Base-by-base conservation (phyloP, 352 stramenopile genomes). In the Phytopythium sindhum region DNA sequence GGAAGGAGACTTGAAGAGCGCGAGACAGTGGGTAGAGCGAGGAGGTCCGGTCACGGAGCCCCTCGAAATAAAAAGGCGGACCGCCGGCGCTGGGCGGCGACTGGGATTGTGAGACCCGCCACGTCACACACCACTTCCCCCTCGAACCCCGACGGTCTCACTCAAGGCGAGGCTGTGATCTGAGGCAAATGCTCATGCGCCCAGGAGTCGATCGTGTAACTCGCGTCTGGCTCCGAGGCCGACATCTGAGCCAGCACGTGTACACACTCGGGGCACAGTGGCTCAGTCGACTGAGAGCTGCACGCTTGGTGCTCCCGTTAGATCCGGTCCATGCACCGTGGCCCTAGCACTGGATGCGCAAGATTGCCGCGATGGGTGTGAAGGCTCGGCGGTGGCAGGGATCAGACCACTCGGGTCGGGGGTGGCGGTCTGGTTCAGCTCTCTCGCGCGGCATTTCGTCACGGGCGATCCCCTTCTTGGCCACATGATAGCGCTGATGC, bases 1-100 rank as follows among this genome's bases (percentile, higher is more conserved):
- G 51, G 51, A 57, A 57, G 28, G 45, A 57, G 51, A 57, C 51
- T 57, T 57, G 51, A 57, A 57, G 51, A 41, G 51, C 28, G 33
- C 35, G 35, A 11, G 53, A 31, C 21, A 31, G 33, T 47, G 53
- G 23, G 53, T 31, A 59, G 33, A 57, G 52, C 52, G 52, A 44
- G 28, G 52, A 44, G 52, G 52, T 44, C 53, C 33, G 31, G 53
- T 28, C 53, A 17, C 53, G 53, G 23, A 21, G 53, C n/a, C n/a
- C 4, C 12, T 19, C 51, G 51, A 14, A 7, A 57, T 24, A 57
- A 57, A 57, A 57, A 29, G n/a, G 29, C 53, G 23, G 52, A 12
- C 21, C 14, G 15, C 31, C 19, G 33, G 33, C 33, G 10, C 31
- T n/a, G 17, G 52, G 52, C 21, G 37, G 5, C 35, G 39, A 45